These are phyloP conservation scores for Gossypium thurberi DNA, from an alignment of 345 rosid genomes.

Conservation along the genomic window DNA sequence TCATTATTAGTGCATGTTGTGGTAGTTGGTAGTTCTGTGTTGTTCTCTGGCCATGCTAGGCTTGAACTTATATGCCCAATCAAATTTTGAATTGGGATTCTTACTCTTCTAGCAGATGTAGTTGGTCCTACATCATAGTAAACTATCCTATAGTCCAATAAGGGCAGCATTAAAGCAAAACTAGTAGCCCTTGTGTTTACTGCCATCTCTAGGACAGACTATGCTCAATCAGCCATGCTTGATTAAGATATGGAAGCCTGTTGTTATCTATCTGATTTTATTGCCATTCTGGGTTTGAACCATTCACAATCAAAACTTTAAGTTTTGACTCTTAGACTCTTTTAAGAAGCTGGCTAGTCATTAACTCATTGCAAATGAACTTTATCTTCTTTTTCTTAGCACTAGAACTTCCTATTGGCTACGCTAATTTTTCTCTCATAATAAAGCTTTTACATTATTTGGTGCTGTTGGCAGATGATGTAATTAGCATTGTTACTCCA, in stretches of 20 bases:
- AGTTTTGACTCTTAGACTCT: background rate
- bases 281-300: background rate
- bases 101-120: background rate
- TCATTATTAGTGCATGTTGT: background rate
- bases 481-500: conserved; percentile 20
- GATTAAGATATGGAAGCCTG: background rate
- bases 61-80: background rate
- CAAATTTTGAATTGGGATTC: conserved; percentile 2
- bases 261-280: background rate
- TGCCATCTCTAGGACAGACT: background rate
- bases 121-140: background rate
- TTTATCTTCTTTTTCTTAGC: background rate
- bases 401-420: background rate
- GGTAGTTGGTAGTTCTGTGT: background rate
- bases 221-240: background rate
- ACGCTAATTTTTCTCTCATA: background rate
- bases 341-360: background rate
- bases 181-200: background rate
- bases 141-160: background rate
- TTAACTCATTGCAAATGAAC: background rate
- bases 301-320: background rate
- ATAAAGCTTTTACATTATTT: conserved; percentile 12
- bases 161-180: background rate
- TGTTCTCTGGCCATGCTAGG: background rate
- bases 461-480: conserved; percentile 38